A percentile compares a stretch with the other conserved stretches of the same genome.
Evolutionary conservation across 192 early-diverging fungal genomes (phyloP).

Genomic region (Backusella liffmaniae): DNA sequence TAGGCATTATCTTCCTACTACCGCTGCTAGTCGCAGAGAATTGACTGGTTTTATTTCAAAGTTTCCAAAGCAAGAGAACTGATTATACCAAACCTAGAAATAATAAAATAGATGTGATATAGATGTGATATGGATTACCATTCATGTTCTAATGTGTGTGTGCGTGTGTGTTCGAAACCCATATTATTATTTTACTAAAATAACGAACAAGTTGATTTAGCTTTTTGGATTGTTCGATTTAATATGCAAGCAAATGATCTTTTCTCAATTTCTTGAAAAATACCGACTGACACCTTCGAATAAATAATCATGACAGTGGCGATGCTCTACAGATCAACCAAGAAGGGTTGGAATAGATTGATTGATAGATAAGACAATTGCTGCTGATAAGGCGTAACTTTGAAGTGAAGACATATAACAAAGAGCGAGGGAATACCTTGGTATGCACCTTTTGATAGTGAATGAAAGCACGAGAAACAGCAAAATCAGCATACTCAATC

Average conservation of each 20-base stretch:
- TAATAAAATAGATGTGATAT: neutral
- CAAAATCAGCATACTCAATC: neutral
- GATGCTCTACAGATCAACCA: no score
- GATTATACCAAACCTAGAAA: neutral
- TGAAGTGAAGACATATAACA: neutral
- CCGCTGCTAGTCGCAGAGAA: constrained; percentile 5
- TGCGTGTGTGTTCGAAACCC: neutral
- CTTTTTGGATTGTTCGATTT: no score
- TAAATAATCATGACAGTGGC: no score
- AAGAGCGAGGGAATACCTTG: neutral
- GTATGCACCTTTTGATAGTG: no score
- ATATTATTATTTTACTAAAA: neutral
- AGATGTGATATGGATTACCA: neutral
- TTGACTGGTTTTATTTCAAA: neutral
- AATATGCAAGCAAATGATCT: no score
- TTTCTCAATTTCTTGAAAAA: no score
- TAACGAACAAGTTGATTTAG: neutral
- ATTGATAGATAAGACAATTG: neutral
- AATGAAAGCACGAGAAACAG: neutral
- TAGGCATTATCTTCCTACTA: constrained; percentile 13
- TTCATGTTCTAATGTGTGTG: no score
- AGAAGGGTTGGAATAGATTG: neutral
- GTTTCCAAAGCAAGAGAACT: neutral
- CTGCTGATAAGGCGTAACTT: neutral
- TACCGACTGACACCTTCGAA: no score